Conservation (phyloP, 2,329 filamentous ascomycete species). For the Niveomyces coronatus region DNA sequence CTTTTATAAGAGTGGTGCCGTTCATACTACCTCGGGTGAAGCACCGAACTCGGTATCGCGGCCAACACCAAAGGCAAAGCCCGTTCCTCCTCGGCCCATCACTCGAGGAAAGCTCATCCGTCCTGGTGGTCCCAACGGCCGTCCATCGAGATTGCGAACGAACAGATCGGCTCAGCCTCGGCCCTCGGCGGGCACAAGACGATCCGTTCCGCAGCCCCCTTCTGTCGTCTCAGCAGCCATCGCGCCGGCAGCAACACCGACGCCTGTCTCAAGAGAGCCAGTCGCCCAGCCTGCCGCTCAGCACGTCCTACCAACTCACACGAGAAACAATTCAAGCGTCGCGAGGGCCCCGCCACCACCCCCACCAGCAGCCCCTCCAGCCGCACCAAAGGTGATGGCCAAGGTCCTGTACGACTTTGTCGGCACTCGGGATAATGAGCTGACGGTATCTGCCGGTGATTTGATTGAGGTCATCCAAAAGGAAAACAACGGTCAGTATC, state of each 20-base stretch:
- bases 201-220: conserved; percentile 25
- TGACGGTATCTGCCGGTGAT: conserved; percentile 70
- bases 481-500: conserved; percentile 74
- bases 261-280: conserved; percentile 8
- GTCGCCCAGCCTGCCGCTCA: conserved; percentile 10
- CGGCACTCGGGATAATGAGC: conserved; percentile 74
- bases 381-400: conserved; percentile 60
- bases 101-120: conserved; percentile 88
- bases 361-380: conserved; percentile 54
- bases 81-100: conserved; percentile 78
- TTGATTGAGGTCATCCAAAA: conserved; percentile 86
- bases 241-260: conserved; percentile 13
- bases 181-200: conserved; percentile 24
- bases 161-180: conserved; percentile 35
- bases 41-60: conserved; percentile 70
- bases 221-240: conserved; percentile 21
- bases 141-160: conserved; percentile 59
- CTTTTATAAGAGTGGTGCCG: conserved; percentile 84
- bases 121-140: conserved; percentile 75
- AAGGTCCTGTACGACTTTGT: conserved; percentile 90
- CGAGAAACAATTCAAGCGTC: conserved; percentile 42
- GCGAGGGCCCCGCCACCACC: conserved; percentile 52
- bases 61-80: conserved; percentile 79
- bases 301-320: conserved; percentile 35
- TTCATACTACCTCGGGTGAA: conserved; percentile 81